Base-by-base conservation (phyloP, 371 early-diverging fungal genomes). In the Lichtheimia ramosa region DNA sequence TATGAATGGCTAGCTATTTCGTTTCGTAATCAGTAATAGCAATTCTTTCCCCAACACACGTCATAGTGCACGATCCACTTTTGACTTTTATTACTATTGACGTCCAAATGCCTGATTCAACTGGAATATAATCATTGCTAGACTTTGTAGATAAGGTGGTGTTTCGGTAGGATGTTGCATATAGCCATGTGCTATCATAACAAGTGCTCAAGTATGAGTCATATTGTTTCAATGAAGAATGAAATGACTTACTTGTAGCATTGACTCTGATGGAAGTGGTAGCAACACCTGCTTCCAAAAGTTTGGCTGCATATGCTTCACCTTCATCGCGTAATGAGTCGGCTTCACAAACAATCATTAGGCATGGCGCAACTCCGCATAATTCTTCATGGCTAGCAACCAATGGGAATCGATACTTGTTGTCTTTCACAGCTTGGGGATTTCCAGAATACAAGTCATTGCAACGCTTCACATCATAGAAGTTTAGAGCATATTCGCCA, bases 271-370 rank as follows among this genome's bases (percentile, higher is more conserved):
- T 18, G 13, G 53, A 34, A 10, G 15, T 20, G 0, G 39, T 39
- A 40, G 53, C 39, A 15, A 76, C 74, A 28, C 71, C 71, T 8
- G 77, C 77, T 23, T 59, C 13, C 5, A 18, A 28, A 5, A 76
- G 24, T 16, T 60, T 63, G 10, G 52, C 48, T 4, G 54, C 71
- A 54, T 69, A 76, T 0, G 48, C 52, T 46, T 76, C 77, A 25
- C 68, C 71, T 34, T 76, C 74, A 41, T 64, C 65, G 56, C 71
- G 65, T 25, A 76, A 53, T 0, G 64, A 57, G 59, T 76, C 77
- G 13, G 40, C 61, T 34, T 73, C 71, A 27, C 67, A 64, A 13
- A 62, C 69, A 1, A 74, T 58, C 0, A 76, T 28, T 15, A 76
- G 43, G 8, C 71, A 65, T 3, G 71, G 71, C 3, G 77, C 66